A percentile compares a stretch with the other conserved stretches of the same genome.
Evolutionary conservation across 352 stramenopile genomes (phyloP).

Genomic region (Globisporangium emineosum): DNA sequence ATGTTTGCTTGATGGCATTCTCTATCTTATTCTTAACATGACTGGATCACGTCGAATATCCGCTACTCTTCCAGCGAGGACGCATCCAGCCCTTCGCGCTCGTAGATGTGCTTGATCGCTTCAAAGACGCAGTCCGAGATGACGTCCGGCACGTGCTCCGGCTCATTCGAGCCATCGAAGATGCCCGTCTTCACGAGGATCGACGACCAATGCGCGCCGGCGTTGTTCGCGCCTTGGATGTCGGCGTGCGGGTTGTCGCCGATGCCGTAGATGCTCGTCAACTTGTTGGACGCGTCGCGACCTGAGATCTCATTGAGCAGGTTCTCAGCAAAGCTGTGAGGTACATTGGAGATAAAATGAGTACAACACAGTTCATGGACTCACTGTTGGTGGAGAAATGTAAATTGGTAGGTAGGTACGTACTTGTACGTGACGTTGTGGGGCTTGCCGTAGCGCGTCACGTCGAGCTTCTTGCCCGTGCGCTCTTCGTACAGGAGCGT

Average conservation of each 20-base stretch:
- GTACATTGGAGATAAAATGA: not conserved
- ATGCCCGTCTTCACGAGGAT: constrained; percentile 88
- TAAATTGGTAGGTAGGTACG: constrained; percentile 17
- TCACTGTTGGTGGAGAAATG: not conserved
- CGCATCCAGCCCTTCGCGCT: constrained; percentile 43
- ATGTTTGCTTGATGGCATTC: not conserved
- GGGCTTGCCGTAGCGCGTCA: constrained; percentile 85
- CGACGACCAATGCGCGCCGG: constrained; percentile 76
- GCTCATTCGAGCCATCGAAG: constrained; percentile 58
- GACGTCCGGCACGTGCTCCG: constrained; percentile 65
- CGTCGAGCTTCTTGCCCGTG: constrained; percentile 56
- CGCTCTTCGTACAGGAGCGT: constrained; percentile 70
- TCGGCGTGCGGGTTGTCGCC: constrained; percentile 87
- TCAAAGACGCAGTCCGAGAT: constrained; percentile 62
- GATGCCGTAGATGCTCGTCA: constrained; percentile 83
- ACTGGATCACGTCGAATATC: not conserved
- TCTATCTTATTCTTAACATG: not conserved
- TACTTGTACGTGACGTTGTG: constrained; percentile 83
- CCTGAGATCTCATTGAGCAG: constrained; percentile 60
- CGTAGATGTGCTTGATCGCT: constrained; percentile 78
- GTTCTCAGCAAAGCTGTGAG: constrained; percentile 56
- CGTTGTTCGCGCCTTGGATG: constrained; percentile 86
- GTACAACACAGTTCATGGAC: not conserved
- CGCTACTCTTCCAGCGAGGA: constrained; percentile 29
- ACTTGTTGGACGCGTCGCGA: constrained; percentile 25